Evolutionary conservation across 2,329 filamentous ascomycete species (phyloP).

Genomic region (Aureobasidium sp.): DNA sequence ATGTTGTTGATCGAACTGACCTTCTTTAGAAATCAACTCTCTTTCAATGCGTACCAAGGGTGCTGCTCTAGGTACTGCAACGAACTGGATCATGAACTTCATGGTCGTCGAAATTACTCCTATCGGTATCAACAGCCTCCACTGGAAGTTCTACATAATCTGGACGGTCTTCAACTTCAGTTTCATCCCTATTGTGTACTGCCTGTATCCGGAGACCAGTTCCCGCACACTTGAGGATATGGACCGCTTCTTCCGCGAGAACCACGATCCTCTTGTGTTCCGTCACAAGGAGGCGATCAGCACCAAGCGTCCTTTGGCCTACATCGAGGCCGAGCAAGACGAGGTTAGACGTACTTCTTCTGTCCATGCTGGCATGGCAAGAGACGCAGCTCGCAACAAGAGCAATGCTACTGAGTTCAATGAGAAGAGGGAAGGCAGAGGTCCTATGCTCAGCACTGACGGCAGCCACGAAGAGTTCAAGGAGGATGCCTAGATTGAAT

Average conservation of each 20-base stretch:
- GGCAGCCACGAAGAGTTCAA: neutral
- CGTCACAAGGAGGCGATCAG: conserved; percentile 40
- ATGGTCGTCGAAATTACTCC: conserved; percentile 36
- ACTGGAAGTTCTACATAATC: conserved; percentile 22
- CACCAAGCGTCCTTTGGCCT: conserved; percentile 38
- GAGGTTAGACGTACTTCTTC: conserved; percentile 16
- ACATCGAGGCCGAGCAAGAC: conserved; percentile 39
- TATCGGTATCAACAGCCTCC: conserved; percentile 29
- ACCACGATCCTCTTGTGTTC: conserved; percentile 35
- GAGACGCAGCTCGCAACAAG: conserved; percentile 5
- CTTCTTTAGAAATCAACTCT: conserved; percentile 36
- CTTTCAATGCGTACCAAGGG: conserved; percentile 42
- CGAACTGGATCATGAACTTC: conserved; percentile 41
- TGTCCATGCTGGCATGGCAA: conserved; percentile 2
- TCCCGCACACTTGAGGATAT: conserved; percentile 26
- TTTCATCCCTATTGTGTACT: conserved; percentile 42
- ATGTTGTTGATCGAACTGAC: too few relatives aligned
- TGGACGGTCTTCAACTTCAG: conserved; percentile 16
- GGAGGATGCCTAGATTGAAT: neutral
- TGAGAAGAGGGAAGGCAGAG: neutral
- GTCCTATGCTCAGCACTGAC: neutral
- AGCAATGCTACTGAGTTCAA: conserved; percentile 9
- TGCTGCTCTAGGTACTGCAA: conserved; percentile 41
- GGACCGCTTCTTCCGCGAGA: conserved; percentile 22
- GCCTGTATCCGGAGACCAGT: conserved; percentile 27